These are phyloP conservation scores for Roridomyces roridus DNA, from an alignment of 768 basidiomycete genomes.

Conservation along the genomic window DNA sequence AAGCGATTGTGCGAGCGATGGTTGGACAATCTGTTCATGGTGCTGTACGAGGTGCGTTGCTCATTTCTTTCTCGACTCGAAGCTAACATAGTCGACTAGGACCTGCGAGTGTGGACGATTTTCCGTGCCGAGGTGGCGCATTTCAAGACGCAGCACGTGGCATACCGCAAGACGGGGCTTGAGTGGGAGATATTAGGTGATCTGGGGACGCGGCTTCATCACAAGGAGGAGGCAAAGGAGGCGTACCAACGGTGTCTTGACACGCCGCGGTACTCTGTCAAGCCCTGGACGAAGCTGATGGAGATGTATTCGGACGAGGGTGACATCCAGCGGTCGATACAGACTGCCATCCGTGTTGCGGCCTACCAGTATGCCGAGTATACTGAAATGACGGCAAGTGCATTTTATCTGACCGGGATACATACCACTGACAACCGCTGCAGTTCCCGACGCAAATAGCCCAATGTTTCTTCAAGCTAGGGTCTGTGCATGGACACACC, in stretches of 20 bases:
- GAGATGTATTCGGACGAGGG: constrained; percentile 98
- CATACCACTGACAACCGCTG: constrained; percentile 6
- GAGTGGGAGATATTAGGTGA: constrained; percentile 99
- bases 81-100: constrained; percentile 54
- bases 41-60: constrained; percentile 84
- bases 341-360: constrained; percentile 91
- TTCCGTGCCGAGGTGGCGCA: constrained; percentile 98
- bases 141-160: constrained; percentile 98
- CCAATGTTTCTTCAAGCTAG: constrained; percentile 90
- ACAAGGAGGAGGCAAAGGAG: constrained; percentile 98
- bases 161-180: constrained; percentile 93
- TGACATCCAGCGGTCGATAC: constrained; percentile 88
- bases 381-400: constrained; percentile 78
- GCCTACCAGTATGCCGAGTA: constrained; percentile 93
- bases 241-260: constrained; percentile 96
- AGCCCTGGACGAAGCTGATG: constrained; percentile 93
- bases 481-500: constrained; percentile 89
- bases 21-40: constrained; percentile 99
- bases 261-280: constrained; percentile 81
- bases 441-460: constrained; percentile 93
- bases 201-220: constrained; percentile 89
- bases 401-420: constrained; percentile 34
- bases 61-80: not conserved
- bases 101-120: constrained; percentile 97
- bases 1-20: constrained; percentile 97